Percentiles rank a stretch among this genome's conserved stretches.
phyloP scores from a whole-genome alignment of 2,329 filamentous ascomycete species.

The Alternaria ventricosa region DNA sequence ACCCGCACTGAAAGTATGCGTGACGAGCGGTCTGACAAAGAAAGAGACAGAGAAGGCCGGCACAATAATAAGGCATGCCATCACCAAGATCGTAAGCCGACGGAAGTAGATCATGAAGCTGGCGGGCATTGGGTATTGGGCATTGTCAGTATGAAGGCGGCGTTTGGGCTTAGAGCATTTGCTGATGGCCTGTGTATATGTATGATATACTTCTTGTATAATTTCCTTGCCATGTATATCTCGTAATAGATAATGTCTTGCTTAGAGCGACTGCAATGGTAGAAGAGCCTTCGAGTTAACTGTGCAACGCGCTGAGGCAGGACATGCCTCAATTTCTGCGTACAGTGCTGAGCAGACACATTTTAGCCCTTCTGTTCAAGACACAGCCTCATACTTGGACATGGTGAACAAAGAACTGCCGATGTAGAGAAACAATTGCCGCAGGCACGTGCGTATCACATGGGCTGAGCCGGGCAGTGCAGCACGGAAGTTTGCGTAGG shows the following conservation, averaged over 20 bases:
- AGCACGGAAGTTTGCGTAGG: background rate
- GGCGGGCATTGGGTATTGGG: background rate
- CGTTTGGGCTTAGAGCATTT: constrained; percentile 1
- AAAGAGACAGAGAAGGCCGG: constrained; percentile 97
- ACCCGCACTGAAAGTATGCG: constrained; percentile 88
- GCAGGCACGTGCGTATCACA: background rate
- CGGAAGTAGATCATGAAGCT: constrained; percentile 45
- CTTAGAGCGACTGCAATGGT: background rate
- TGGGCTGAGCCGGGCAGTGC: background rate
- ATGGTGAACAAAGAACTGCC: background rate
- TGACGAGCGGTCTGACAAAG: constrained; percentile 85
- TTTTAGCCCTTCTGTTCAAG: background rate
- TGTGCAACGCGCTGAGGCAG: background rate
- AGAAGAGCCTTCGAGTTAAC: background rate
- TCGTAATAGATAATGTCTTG: constrained; percentile 6
- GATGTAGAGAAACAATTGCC: background rate
- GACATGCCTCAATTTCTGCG: background rate
- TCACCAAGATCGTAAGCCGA: constrained; percentile 84
- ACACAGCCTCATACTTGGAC: background rate
- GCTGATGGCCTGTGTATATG: background rate
- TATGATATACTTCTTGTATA: constrained; percentile 5
- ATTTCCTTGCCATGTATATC: background rate
- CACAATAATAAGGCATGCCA: constrained; percentile 83
- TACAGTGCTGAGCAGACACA: background rate
- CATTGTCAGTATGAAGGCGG: background rate